Base-by-base conservation (phyloP, 2,329 filamentous ascomycete genomes). In the Seiridium unicorne region DNA sequence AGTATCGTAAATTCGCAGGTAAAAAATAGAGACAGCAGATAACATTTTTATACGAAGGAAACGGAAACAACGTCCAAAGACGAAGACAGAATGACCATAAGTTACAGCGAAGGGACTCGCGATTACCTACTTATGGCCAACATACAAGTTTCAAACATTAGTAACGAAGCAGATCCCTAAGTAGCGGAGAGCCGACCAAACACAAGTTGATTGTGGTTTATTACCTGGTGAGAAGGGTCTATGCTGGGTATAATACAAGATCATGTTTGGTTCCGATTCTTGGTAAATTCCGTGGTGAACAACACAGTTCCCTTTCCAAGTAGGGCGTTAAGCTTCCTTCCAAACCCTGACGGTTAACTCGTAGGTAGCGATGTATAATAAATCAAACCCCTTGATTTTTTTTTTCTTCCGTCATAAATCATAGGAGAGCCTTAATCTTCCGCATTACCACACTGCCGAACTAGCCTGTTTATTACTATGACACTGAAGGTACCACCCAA, bases 381-480 rank as follows among this genome's bases (percentile, higher is more conserved):
- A 53, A 38, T 36, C 49, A 26, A n/a, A 34, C 38, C 44, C 26
- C 44, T 55, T 40, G 31, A 32, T 44, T 44, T 42, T 13, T 34
- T 32, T 55, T 55, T 38, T 44, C 51, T 55, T 55, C 38, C 51
- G 51, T 55, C 35, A 55, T 55, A 55, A 55, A 44, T 55, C 51
- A 55, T 55, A 38, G 44, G 38, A 55, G 40, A 55, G 44, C n/a
- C 9, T 26, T 9, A 5, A n/a, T 38, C 49, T 53, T 36, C 32
- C 49, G n/a, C 32, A 36, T 40, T 36, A 53, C 34, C 13, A 13
- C 49, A 53, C 32, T 53, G 49, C 34, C n/a, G 38, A 18, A n/a
- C 31, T 26, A 18, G 31, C 32, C 34, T 13, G 4, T 35, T 31
- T 53, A 40, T n/a, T 35, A 34, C 26, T 49, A 26, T 32, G n/a